Base-by-base conservation (phyloP, 2,329 filamentous ascomycete genomes). In the Apiospora rasikravindrae region DNA sequence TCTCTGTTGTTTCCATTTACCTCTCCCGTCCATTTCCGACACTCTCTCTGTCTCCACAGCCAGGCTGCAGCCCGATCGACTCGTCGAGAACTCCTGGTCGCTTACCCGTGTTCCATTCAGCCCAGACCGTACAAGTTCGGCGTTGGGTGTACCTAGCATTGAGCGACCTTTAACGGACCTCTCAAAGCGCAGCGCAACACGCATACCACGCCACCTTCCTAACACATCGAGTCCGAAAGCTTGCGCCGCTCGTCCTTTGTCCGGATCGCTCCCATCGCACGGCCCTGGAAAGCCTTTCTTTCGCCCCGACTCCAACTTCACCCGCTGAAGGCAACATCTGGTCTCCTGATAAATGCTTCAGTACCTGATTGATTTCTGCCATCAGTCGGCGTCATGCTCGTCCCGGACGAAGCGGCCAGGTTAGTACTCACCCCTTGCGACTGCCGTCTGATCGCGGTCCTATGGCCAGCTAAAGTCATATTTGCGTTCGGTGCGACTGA, bases 361-460 rank as follows among this genome's bases (percentile, higher is more conserved):
- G 29, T 14, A 42, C 37, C 33, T 24, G 68, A 51, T 40, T 69
- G 68, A 69, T 69, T 14, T 53, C 14, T 69, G 68, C 68, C 68
- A 69, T 57, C 47, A 40, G 29, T 51, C 68, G 68, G 68, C 68
- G 37, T 44, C 45, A 69, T 69, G 68, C 47, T 69, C 26, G 68
- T 69, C 47, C 47, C 37, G n/a, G 68, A 57, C 68, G 68, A 69
- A 69, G 68, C 68, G 29, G 84, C 82, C 79, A 82, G 84, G 88
- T 89, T 82, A 74, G 85, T 81, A 73, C 69, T 51, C 13, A 7
- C 8, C 40, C 73, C 69, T 53, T 67, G 29, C 29, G 33, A 40
- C 33, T 40, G 33, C 10, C 33, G 19, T 40, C 33, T 40, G 22
- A 64, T 14, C 57, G 57, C 57, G 22, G 13, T 29, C 40, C 66